These are phyloP conservation scores for Citrus sp. DNA, from an alignment of 345 rosid genomes.

Conservation along the genomic window DNA sequence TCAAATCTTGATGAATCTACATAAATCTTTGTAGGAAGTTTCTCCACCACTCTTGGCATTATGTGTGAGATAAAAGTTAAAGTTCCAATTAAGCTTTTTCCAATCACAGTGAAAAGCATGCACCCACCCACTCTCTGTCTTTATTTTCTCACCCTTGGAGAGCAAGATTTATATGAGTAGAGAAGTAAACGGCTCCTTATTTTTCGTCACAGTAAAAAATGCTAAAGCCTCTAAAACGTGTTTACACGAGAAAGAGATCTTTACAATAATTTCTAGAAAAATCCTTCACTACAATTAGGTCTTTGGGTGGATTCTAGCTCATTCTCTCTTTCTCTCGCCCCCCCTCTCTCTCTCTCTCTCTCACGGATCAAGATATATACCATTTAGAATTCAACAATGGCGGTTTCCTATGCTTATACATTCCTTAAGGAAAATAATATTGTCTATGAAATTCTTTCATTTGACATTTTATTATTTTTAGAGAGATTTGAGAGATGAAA, in stretches of 20 bases:
- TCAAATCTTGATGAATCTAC: slow-evolving; percentile 21
- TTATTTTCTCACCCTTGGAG: neutral
- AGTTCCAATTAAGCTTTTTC: slow-evolving; percentile 8
- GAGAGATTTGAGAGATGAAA: neutral
- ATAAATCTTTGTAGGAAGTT: slow-evolving; percentile 21
- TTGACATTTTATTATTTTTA: neutral
- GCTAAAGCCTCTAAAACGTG: neutral
- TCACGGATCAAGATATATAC: neutral
- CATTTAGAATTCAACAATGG: slow-evolving; percentile 1
- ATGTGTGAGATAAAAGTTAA: neutral
- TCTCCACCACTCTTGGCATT: slow-evolving; percentile 18
- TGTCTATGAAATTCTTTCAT: neutral
- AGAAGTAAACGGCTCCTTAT: neutral
- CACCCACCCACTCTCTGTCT: neutral
- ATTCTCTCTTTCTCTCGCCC: neutral
- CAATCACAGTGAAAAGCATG: slow-evolving; percentile 6
- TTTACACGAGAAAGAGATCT: neutral
- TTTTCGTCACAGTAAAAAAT: neutral
- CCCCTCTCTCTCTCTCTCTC: neutral
- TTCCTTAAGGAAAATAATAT: neutral
- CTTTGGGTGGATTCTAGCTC: neutral
- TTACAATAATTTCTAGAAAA: neutral
- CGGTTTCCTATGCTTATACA: neutral
- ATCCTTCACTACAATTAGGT: neutral
- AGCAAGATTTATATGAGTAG: neutral